Evolutionary conservation across 352 stramenopile species (phyloP).

Genomic region (Pythium coloratum): DNA sequence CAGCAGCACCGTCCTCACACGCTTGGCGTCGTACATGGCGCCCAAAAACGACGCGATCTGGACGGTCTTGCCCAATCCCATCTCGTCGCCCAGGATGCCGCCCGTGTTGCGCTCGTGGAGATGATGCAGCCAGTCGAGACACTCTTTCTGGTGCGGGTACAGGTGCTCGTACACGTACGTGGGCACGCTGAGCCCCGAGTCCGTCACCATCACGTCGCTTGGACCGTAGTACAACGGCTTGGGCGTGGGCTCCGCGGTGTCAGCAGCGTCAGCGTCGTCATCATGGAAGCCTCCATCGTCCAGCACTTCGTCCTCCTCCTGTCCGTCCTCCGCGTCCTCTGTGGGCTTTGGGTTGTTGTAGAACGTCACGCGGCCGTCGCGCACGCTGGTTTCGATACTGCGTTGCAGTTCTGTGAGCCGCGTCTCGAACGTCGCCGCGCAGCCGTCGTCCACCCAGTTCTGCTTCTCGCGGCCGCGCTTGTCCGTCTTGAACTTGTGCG

Average conservation of each 20-base stretch:
- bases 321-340: background rate
- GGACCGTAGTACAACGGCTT: constrained; percentile 38
- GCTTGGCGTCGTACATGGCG: constrained; percentile 54
- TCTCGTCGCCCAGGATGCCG: constrained; percentile 96
- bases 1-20: constrained; percentile 83
- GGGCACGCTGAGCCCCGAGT: constrained; percentile 68
- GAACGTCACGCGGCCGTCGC: constrained; percentile 24
- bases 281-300: constrained; percentile 45
- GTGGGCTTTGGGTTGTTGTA: constrained; percentile 22
- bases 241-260: constrained; percentile 1
- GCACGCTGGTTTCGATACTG: constrained; percentile 10
- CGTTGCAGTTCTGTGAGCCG: constrained; percentile 17
- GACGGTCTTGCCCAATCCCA: constrained; percentile 97
- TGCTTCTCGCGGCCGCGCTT: constrained; percentile 20
- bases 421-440: constrained; percentile 22
- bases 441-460: constrained; percentile 35
- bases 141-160: constrained; percentile 94
- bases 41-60: constrained; percentile 89
- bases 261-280: constrained; percentile 17
- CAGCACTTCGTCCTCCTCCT: constrained; percentile 13
- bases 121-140: constrained; percentile 96
- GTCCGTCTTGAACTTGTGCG: constrained; percentile 14
- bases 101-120: constrained; percentile 95
- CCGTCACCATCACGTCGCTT: constrained; percentile 51
- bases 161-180: constrained; percentile 78